Evolutionary conservation across 176 grass and related monocot genomes (phyloP).

Genomic region (Themeda triandra): DNA sequence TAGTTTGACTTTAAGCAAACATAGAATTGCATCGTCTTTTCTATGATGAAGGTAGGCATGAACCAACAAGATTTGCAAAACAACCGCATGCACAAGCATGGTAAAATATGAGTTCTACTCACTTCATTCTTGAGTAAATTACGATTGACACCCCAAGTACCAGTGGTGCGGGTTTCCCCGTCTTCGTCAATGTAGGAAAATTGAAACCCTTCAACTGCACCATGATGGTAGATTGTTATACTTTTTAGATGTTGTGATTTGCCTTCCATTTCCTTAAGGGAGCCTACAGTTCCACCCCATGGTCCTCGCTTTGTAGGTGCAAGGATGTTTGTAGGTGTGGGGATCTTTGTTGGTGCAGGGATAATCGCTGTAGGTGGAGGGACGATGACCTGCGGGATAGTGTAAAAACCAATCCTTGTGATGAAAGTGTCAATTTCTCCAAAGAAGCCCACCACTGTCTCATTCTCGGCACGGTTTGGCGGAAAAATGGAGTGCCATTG

Average conservation of each 20-base stretch:
- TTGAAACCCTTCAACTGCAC: not conserved
- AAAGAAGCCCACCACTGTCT: too few relatives aligned
- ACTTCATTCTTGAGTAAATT: too few relatives aligned
- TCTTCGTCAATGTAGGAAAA: slow-evolving; percentile 9
- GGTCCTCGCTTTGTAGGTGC: not conserved
- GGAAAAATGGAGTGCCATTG: too few relatives aligned
- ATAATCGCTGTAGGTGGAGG: too few relatives aligned
- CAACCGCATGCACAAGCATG: not conserved
- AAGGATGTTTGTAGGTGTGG: too few relatives aligned
- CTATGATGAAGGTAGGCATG: not conserved
- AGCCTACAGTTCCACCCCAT: not conserved
- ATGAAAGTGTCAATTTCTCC: too few relatives aligned
- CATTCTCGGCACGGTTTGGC: too few relatives aligned
- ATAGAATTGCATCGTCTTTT: not conserved
- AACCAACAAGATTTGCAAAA: not conserved
- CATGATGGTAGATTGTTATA: not conserved
- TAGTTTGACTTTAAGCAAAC: not conserved
- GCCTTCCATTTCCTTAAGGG: not conserved
- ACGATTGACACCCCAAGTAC: not conserved
- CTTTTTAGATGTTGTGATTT: not conserved
- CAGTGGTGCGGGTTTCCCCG: not conserved
- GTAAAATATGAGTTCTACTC: not conserved
- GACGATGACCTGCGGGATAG: too few relatives aligned
- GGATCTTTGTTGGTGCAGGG: too few relatives aligned
- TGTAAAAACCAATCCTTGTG: too few relatives aligned